Percentiles rank a stretch among this genome's conserved stretches.
Conservation (phyloP, 78 protist genomes). For the Monosiga brevicollis region DNA sequence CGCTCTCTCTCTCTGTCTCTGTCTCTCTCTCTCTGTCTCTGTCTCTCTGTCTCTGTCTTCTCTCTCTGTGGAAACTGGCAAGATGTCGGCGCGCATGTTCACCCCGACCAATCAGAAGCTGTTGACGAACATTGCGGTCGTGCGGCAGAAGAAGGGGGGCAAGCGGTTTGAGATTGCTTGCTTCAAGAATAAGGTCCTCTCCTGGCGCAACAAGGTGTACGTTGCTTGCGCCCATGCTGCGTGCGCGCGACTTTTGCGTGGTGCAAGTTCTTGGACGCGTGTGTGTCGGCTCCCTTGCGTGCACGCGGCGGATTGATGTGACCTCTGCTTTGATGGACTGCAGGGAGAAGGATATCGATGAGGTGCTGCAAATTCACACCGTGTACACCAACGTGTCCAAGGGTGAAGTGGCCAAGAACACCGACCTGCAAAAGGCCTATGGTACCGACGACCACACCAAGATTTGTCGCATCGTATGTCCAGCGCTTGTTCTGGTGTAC, state of each 20-base stretch:
- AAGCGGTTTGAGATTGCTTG: conserved; percentile 84
- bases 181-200: conserved; percentile 75
- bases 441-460: conserved; percentile 36
- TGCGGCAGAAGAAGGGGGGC: conserved; percentile 69
- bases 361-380: conserved; percentile 78
- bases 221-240: too few relatives aligned
- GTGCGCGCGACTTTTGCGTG: too few relatives aligned
- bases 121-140: conserved; percentile 85
- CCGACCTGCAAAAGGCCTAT: conserved; percentile 57
- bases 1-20: background rate
- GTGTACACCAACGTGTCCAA: conserved; percentile 83
- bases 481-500: background rate
- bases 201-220: conserved; percentile 73
- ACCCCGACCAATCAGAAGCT: conserved; percentile 72
- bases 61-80: background rate
- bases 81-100: conserved; percentile 39
- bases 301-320: too few relatives aligned
- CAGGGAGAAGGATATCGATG: conserved; percentile 80
- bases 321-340: background rate
- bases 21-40: background rate
- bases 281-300: background rate
- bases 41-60: background rate
- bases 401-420: conserved; percentile 72
- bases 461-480: conserved; percentile 5
- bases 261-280: background rate